phyloP scores from a whole-genome alignment of 1,284 basidiomycete species.

The Hortiboletus rubellus region DNA sequence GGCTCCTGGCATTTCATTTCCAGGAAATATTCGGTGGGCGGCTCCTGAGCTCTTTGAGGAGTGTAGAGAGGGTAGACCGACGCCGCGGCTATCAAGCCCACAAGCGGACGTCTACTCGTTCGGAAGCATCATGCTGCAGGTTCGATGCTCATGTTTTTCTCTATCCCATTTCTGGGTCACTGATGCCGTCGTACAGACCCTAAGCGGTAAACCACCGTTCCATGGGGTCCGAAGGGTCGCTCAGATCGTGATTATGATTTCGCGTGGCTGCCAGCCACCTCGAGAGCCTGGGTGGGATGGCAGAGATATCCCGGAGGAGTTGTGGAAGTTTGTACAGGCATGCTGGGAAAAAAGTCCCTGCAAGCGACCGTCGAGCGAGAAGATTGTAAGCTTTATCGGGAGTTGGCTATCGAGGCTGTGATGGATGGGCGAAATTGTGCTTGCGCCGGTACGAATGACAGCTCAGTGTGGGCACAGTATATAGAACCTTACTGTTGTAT shows the following conservation, averaged over 20 bases:
- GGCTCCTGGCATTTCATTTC: slow-evolving; percentile 19
- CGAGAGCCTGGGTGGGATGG: slow-evolving; percentile 25
- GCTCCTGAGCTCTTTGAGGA: slow-evolving; percentile 24
- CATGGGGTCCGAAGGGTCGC: slow-evolving; percentile 17
- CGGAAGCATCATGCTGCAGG: slow-evolving; percentile 32
- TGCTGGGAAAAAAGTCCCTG: slow-evolving; percentile 19
- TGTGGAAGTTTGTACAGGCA: slow-evolving; percentile 27
- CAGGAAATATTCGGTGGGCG: slow-evolving; percentile 34
- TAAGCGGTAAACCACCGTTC: slow-evolving; percentile 31
- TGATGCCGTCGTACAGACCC: slow-evolving; percentile 13
- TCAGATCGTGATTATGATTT: slow-evolving; percentile 26
- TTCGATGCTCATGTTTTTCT: not conserved
- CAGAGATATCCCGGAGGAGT: slow-evolving; percentile 17
- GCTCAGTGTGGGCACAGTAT: not conserved
- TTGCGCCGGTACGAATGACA: too few relatives aligned
- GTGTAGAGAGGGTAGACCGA: slow-evolving; percentile 1
- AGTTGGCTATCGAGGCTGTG: not conserved
- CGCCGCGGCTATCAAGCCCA: slow-evolving; percentile 21
- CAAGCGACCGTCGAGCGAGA: slow-evolving; percentile 19
- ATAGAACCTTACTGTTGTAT: too few relatives aligned
- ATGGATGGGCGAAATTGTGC: not conserved
- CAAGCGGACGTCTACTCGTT: slow-evolving; percentile 30
- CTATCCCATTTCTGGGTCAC: not conserved
- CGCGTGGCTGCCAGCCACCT: slow-evolving; percentile 2
- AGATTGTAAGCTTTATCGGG: slow-evolving; percentile 16